phyloP scores from a whole-genome alignment of 2,329 filamentous ascomycete genomes.

The Cladorrhinum sp. region DNA sequence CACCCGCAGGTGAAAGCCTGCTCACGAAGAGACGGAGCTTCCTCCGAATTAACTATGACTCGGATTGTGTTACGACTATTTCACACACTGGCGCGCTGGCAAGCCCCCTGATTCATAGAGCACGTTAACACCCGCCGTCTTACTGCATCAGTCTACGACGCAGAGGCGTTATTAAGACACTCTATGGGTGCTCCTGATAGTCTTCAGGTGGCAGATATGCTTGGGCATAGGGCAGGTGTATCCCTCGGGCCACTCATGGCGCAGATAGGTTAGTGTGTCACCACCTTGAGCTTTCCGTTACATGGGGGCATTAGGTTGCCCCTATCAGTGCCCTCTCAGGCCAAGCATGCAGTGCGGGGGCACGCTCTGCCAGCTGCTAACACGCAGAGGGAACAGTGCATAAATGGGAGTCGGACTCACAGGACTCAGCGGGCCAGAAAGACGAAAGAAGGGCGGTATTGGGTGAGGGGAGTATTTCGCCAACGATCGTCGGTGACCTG shows the following conservation, averaged over 20 bases:
- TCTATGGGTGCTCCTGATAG: background rate
- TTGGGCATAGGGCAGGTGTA: background rate
- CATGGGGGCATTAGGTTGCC: background rate
- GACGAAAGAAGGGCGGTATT: background rate
- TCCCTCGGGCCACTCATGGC: background rate
- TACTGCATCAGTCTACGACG: conserved; percentile 6
- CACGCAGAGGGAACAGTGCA: background rate
- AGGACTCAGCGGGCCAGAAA: background rate
- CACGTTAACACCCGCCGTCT: conserved; percentile 6
- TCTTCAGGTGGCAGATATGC: background rate
- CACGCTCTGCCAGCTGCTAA: background rate
- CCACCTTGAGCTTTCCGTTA: background rate
- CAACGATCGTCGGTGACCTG: background rate
- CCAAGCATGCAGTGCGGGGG: background rate
- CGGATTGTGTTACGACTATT: background rate
- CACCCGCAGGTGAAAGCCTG: background rate
- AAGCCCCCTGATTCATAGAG: background rate
- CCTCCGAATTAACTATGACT: conserved; percentile 1
- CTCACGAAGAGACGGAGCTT: background rate
- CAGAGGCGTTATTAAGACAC: conserved; percentile 1
- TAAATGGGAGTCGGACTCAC: background rate
- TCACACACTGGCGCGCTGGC: background rate
- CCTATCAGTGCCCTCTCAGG: background rate
- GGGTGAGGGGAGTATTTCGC: background rate
- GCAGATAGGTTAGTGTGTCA: background rate